Conservation (phyloP, 2,329 filamentous ascomycete species). For the Dactylonectria estremocensis region DNA sequence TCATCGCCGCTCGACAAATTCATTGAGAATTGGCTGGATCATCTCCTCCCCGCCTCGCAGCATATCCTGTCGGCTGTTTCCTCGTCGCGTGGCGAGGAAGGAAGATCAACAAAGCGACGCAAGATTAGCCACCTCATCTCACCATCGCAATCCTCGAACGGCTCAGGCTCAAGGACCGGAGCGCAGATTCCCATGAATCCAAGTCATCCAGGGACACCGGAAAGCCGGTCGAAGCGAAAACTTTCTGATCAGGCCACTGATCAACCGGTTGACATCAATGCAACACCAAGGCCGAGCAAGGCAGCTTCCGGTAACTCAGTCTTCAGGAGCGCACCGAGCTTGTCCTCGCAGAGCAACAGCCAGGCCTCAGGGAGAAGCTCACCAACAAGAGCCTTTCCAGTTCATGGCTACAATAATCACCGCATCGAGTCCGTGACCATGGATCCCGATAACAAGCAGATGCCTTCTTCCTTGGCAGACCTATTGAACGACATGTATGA, state of each 20-base stretch:
- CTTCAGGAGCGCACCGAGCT: conserved; percentile 16
- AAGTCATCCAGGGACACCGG: not conserved
- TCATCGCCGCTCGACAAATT: not conserved
- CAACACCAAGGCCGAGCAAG: conserved; percentile 16
- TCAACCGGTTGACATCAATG: conserved; percentile 12
- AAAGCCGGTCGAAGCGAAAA: not conserved
- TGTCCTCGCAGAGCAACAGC: conserved; percentile 17
- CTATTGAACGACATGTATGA: conserved; percentile 20
- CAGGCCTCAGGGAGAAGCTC: conserved; percentile 10
- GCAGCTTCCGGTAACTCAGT: conserved; percentile 2
- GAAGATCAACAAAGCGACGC: conserved; percentile 3
- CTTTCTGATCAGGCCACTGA: not conserved
- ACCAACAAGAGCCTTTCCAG: conserved; percentile 6
- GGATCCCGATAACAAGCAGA: conserved; percentile 7
- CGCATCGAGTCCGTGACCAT: conserved; percentile 13
- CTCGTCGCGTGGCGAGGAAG: not conserved
- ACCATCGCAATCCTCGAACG: not conserved
- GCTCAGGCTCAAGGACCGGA: no score
- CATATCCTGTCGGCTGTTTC: not conserved
- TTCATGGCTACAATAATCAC: conserved; percentile 8
- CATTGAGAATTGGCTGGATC: not conserved
- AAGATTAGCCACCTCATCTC: conserved; percentile 1
- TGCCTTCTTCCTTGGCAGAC: conserved; percentile 8
- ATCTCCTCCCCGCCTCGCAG: not conserved
- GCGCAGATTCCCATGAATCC: not conserved